Base-by-base conservation (phyloP, 257 asterid species). In the Thymus mandschuricus region DNA sequence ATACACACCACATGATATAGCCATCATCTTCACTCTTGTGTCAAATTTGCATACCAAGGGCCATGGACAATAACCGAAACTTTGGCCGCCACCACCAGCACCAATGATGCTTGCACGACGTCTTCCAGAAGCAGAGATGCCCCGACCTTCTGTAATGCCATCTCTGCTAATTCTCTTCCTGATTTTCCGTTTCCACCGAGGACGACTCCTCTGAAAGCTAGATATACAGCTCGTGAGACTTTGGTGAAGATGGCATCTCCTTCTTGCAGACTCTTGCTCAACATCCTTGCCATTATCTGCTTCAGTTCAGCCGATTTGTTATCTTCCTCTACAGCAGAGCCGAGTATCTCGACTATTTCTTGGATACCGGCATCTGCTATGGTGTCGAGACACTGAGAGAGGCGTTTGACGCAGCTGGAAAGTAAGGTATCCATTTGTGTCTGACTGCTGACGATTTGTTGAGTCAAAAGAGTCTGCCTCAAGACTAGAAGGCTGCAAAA, bases 211-310 rank as follows among this genome's bases (percentile, higher is more conserved):
- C 95, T 83, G 51, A 69, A 69, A 52, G 90, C 96, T 69, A 83
- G 56, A 64, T 86, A 88, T 27, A 86, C 80, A 1, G 93, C 92
- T 30, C 78, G 85, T 31, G 98, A 82, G 40, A 92, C 86, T 40
- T 83, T 82, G 33, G 49, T 40, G 70, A 92, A 90, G 66, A 92
- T 71, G 3, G 92, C 70, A 70, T 92, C 97, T 9, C 81, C 95
- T 66, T 87, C 93, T 80, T 88, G 98, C 75, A 92, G 81, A 81
- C 92, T 88, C 76, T 86, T 92, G 82, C 85, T 77, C 68, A 92
- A 55, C 96, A 90, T 90, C 71, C 96, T 88, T n/a, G 78, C 84
- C 89, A 91, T 90, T 35, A 92, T 76, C 46, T 86, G 89, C 83
- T 87, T 85, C 75, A 77, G 48, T 1, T 86, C 89, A 56, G 62